Evolutionary conservation across 129 eudicot species (phyloP).

Genomic region (Silybum marianum): DNA sequence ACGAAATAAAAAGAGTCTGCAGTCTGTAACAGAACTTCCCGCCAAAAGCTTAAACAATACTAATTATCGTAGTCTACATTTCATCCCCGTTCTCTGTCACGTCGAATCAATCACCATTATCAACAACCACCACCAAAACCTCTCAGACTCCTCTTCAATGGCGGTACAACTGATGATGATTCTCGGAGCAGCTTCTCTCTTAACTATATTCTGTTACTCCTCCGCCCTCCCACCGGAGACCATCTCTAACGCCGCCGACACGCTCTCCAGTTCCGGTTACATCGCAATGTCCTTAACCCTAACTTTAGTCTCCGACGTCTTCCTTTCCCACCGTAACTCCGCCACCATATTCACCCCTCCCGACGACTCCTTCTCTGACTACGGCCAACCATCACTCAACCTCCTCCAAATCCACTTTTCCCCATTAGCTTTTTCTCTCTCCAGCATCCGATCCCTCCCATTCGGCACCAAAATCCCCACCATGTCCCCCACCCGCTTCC

Average conservation of each 20-base stretch:
- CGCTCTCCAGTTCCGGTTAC: slow-evolving; percentile 76
- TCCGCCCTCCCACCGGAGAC: slow-evolving; percentile 44
- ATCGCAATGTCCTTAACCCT: slow-evolving; percentile 77
- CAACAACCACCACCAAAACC: slow-evolving; percentile 16
- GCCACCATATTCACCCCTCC: slow-evolving; percentile 72
- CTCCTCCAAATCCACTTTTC: slow-evolving; percentile 60
- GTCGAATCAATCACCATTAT: slow-evolving; percentile 10
- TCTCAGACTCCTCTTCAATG: slow-evolving; percentile 36
- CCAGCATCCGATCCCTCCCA: slow-evolving; percentile 54
- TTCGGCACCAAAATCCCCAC: slow-evolving; percentile 58
- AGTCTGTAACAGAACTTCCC: slow-evolving; percentile 21
- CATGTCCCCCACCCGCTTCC: slow-evolving; percentile 31
- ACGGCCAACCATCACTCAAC: slow-evolving; percentile 58
- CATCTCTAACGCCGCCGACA: slow-evolving; percentile 59
- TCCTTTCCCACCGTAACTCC: slow-evolving; percentile 35
- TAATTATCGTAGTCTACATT: too few relatives aligned
- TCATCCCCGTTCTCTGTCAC: background rate
- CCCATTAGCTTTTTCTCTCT: slow-evolving; percentile 48
- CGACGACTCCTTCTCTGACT: slow-evolving; percentile 45
- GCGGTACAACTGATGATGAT: slow-evolving; percentile 29
- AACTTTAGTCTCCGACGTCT: slow-evolving; percentile 41
- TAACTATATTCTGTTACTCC: slow-evolving; percentile 32
- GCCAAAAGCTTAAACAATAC: too few relatives aligned
- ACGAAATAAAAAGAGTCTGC: background rate
- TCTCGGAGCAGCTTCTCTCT: slow-evolving; percentile 24